Evolutionary conservation across 2,329 filamentous ascomycete species (phyloP).

Genomic region (Fusarium subglutinans): DNA sequence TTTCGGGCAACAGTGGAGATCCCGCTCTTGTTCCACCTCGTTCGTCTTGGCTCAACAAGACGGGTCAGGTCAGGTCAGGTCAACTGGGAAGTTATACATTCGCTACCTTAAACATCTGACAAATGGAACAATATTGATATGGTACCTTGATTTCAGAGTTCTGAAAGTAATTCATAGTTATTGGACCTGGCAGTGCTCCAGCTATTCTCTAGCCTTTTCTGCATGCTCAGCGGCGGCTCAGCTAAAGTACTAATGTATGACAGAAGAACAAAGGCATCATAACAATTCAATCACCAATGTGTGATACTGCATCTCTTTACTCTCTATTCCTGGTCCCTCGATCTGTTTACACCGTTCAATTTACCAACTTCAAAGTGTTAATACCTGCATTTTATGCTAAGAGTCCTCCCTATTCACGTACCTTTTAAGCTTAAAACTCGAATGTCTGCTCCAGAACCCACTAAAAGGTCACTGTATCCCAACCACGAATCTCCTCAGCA

Average conservation of each 20-base stretch:
- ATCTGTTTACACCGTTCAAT: fast-evolving
- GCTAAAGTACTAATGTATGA: background rate
- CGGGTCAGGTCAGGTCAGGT: background rate
- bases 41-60: background rate
- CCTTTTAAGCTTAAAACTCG: background rate
- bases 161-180: too few species aligned
- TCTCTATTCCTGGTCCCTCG: too few species aligned
- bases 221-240: background rate
- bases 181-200: background rate
- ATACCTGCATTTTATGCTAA: background rate
- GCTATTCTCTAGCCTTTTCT: background rate
- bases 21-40: background rate
- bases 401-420: too few species aligned
- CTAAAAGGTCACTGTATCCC: background rate
- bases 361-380: fast-evolving
- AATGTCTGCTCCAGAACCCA: background rate
- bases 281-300: too few species aligned
- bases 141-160: too few species aligned
- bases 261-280: background rate
- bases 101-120: too few species aligned
- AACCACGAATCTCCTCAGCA: too few species aligned
- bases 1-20: slow-evolving; percentile 19
- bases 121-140: background rate
- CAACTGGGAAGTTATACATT: background rate
- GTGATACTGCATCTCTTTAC: background rate